These are phyloP conservation scores for Cicer arietinum DNA, from an alignment of 306 rosid genomes.

Conservation along the genomic window DNA sequence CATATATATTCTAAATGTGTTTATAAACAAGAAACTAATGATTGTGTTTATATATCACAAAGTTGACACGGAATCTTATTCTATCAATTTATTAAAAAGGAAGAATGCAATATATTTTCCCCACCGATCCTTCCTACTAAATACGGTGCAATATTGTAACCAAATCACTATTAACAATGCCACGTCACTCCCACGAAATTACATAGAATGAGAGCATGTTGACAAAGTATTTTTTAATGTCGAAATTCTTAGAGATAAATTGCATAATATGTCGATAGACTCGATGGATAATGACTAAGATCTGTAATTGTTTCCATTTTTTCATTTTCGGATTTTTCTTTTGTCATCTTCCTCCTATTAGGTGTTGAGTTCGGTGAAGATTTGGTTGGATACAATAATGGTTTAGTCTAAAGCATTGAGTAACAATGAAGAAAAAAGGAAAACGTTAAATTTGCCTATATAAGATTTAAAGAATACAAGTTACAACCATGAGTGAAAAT, in stretches of 20 bases:
- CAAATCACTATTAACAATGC: neutral
- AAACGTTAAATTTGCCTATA: conserved; percentile 15
- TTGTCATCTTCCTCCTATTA: conserved; percentile 22
- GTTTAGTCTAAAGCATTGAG: neutral
- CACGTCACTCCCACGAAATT: conserved; percentile 37
- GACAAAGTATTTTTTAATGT: neutral
- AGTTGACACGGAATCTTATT: conserved; percentile 34
- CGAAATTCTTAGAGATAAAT: neutral
- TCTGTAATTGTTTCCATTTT: neutral
- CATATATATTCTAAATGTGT: neutral
- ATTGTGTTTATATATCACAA: neutral
- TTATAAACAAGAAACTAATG: conserved; percentile 9
- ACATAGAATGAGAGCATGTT: conserved; percentile 13
- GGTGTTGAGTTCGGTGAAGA: conserved; percentile 33
- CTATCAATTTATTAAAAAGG: neutral
- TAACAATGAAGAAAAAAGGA: neutral
- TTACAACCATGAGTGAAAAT: neutral
- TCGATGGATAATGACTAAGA: conserved; percentile 30
- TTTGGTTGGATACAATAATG: neutral
- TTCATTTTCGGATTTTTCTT: neutral
- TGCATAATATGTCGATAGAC: neutral
- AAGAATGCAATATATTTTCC: neutral
- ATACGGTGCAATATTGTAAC: conserved; percentile 30
- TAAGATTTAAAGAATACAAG: neutral
- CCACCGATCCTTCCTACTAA: conserved; percentile 36